Conservation (phyloP, 768 basidiomycete genomes). For the Amanita inopinata region DNA sequence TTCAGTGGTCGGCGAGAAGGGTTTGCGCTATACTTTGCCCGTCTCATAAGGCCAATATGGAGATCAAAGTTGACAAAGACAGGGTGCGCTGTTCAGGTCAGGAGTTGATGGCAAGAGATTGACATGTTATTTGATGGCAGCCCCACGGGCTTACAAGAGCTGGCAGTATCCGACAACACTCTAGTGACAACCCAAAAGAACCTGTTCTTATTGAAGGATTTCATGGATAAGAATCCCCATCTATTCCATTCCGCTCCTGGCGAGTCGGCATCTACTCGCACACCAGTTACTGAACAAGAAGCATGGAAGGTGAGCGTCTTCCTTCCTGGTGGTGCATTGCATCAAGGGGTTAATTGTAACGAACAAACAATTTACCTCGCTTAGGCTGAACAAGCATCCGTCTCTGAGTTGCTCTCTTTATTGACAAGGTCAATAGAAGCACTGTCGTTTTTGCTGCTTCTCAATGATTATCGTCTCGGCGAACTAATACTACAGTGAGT, state of each 20-base stretch:
- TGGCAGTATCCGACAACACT: slow-evolving; percentile 51
- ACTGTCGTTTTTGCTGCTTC: slow-evolving; percentile 83
- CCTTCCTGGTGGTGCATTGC: not conserved
- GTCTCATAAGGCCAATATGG: slow-evolving; percentile 85
- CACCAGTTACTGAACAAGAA: slow-evolving; percentile 64
- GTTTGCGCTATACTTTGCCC: slow-evolving; percentile 76
- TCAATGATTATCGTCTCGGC: slow-evolving; percentile 84
- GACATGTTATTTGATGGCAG: slow-evolving; percentile 7
- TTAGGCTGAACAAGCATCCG: slow-evolving; percentile 75
- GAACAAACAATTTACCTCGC: too few relatives aligned
- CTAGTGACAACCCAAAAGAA: slow-evolving; percentile 74
- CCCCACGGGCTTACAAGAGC: slow-evolving; percentile 35
- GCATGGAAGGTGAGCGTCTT: slow-evolving; percentile 66
- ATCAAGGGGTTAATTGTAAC: slow-evolving; percentile 12
- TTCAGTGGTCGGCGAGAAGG: slow-evolving; percentile 89
- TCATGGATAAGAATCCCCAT: slow-evolving; percentile 74
- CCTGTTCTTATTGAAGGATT: slow-evolving; percentile 63
- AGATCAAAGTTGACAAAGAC: slow-evolving; percentile 62
- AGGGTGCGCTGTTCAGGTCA: slow-evolving; percentile 32
- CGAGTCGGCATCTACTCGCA: slow-evolving; percentile 49
- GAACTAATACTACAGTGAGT: slow-evolving; percentile 77
- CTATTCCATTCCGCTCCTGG: slow-evolving; percentile 77
- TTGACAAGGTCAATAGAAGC: slow-evolving; percentile 87
- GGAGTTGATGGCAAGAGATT: not conserved
- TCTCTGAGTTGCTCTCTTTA: slow-evolving; percentile 66